A percentile compares a stretch with the other conserved stretches of the same genome.
Conservation (phyloP, 352 stramenopile species). For the Phytophthora macrochlamydospora region DNA sequence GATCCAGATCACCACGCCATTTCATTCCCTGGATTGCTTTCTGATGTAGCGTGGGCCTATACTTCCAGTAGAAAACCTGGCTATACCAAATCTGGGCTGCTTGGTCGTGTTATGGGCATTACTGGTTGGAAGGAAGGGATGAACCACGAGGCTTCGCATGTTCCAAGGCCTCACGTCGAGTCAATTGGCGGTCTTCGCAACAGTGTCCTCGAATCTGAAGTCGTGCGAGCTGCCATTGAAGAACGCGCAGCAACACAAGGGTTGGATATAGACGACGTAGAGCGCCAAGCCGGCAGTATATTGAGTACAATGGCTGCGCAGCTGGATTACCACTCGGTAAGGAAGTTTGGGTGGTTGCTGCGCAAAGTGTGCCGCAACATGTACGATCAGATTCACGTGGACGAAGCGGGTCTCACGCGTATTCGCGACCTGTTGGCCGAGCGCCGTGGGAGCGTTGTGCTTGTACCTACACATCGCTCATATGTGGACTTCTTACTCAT, state of each 20-base stretch:
- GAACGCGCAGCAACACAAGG: conserved; percentile 36
- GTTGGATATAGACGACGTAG: conserved; percentile 48
- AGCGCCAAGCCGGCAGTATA: conserved; percentile 63
- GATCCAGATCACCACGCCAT: conserved; percentile 90
- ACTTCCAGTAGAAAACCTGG: conserved; percentile 88
- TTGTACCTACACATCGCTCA: conserved; percentile 86
- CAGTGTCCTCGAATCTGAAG: conserved; percentile 66
- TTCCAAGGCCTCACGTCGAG: conserved; percentile 72
- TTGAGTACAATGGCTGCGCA: conserved; percentile 79
- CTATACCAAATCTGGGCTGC: conserved; percentile 83
- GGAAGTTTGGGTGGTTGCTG: conserved; percentile 80
- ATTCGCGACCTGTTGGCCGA: conserved; percentile 69
- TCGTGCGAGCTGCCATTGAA: conserved; percentile 63
- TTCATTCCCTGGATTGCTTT: conserved; percentile 83
- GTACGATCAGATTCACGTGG: conserved; percentile 89
- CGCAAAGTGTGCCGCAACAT: conserved; percentile 85
- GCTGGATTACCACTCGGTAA: conserved; percentile 77
- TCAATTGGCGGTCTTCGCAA: conserved; percentile 70
- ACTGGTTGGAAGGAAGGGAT: conserved; percentile 87
- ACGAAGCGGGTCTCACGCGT: conserved; percentile 72
- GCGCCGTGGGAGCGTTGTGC: conserved; percentile 63
- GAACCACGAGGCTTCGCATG: conserved; percentile 87
- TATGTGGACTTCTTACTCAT: conserved; percentile 89
- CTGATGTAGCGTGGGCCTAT: conserved; percentile 89
- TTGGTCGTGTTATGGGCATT: conserved; percentile 86